Evolutionary conservation across 148 eudicot genomes (phyloP).

Genomic region (Dysphania ambrosioides): DNA sequence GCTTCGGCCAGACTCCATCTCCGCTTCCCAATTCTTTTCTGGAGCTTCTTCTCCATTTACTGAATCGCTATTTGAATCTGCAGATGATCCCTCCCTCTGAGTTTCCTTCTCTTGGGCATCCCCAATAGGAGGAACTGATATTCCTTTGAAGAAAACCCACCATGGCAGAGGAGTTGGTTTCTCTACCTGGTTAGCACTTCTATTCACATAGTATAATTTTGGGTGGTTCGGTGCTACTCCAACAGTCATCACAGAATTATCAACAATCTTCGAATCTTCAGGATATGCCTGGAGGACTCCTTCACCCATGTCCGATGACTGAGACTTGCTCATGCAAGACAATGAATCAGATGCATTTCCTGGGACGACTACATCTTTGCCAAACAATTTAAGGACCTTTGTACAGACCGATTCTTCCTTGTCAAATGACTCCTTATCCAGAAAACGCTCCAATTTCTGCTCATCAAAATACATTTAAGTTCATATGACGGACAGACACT

Average conservation of each 20-base stretch:
- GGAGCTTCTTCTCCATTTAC: slow-evolving; percentile 25
- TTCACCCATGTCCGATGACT: slow-evolving; percentile 24
- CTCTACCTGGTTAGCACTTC: slow-evolving; percentile 25
- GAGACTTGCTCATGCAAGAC: slow-evolving; percentile 23
- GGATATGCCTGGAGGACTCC: slow-evolving; percentile 20
- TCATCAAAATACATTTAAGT: neutral
- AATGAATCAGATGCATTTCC: slow-evolving; percentile 25
- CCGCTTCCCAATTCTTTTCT: slow-evolving; percentile 33
- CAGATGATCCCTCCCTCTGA: slow-evolving; percentile 42
- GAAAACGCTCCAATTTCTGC: slow-evolving; percentile 58
- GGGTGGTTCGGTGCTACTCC: slow-evolving; percentile 22
- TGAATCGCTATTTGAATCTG: slow-evolving; percentile 40
- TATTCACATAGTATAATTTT: slow-evolving; percentile 18
- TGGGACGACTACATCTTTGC: slow-evolving; percentile 58
- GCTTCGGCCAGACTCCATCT: slow-evolving; percentile 26
- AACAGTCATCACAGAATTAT: slow-evolving; percentile 3
- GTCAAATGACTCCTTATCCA: slow-evolving; percentile 29
- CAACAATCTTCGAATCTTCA: slow-evolving; percentile 2
- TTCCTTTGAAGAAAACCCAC: slow-evolving; percentile 40
- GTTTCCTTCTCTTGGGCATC: slow-evolving; percentile 31
- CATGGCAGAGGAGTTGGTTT: slow-evolving; percentile 36
- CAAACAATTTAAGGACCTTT: slow-evolving; percentile 69
- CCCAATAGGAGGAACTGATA: slow-evolving; percentile 26
- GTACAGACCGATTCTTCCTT: slow-evolving; percentile 36
- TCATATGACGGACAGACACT: neutral